Evolutionary conservation across 2,329 filamentous ascomycete genomes (phyloP).

Genomic region (Alternaria arbusti): DNA sequence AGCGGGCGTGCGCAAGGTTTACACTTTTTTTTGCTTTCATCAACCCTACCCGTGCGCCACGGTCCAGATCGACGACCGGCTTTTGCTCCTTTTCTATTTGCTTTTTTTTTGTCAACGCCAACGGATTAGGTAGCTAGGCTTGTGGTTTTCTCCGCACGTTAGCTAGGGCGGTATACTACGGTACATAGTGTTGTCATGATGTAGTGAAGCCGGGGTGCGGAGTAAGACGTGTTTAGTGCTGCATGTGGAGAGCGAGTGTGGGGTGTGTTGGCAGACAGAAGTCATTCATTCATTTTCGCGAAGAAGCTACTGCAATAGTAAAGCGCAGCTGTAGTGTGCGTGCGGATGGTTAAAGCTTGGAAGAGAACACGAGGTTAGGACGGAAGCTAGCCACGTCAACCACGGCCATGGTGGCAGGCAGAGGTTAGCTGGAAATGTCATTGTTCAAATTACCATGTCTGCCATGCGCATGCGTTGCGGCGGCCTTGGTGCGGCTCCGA

Average conservation of each 20-base stretch:
- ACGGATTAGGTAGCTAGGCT: background rate
- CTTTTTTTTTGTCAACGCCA: background rate
- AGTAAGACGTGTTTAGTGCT: background rate
- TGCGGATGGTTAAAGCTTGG: background rate
- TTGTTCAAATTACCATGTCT: background rate
- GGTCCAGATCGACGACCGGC: background rate
- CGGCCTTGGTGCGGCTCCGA: background rate
- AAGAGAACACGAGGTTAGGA: background rate
- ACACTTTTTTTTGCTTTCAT: background rate
- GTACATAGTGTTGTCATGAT: background rate
- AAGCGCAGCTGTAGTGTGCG: background rate
- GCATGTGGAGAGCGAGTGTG: background rate
- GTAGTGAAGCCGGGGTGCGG: background rate
- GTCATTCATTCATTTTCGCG: background rate
- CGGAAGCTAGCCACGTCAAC: constrained; percentile 29
- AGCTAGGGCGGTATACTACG: background rate
- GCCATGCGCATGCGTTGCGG: background rate
- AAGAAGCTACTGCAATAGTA: background rate
- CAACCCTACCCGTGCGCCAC: background rate
- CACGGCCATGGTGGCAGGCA: constrained; percentile 4
- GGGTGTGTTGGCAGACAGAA: constrained; percentile 1
- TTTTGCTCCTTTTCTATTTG: background rate
- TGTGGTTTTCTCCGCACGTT: background rate
- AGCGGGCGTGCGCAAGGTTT: background rate
- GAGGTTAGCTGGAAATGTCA: background rate